Evolutionary conservation across 225 moss, liverwort and hornwort species (phyloP).

Genomic region (Straminergon stramineum): DNA sequence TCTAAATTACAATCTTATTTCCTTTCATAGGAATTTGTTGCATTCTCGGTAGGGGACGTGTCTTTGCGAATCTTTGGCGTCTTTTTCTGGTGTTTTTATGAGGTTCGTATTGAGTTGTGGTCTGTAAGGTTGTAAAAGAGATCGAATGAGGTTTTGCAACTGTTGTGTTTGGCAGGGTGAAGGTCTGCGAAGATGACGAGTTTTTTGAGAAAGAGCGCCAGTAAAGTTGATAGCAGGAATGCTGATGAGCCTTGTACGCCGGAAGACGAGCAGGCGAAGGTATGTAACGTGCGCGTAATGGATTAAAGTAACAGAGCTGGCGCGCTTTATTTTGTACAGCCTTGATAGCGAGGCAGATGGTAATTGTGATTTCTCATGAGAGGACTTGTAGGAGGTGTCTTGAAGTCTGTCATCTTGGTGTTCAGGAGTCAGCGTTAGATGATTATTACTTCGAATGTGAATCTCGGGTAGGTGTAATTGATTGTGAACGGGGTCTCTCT

Average conservation of each 20-base stretch:
- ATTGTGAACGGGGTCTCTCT: not conserved
- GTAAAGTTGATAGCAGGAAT: slow-evolving; percentile 25
- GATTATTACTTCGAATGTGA: no score
- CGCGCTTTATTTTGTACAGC: not conserved
- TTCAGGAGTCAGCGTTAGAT: not conserved
- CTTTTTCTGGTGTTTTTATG: not conserved
- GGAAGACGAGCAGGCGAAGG: slow-evolving; percentile 37
- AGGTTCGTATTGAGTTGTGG: no score
- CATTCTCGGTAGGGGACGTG: not conserved
- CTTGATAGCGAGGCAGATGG: not conserved
- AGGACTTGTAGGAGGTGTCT: not conserved
- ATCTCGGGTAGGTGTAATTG: not conserved
- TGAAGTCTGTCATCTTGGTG: not conserved
- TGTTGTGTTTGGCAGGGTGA: not conserved
- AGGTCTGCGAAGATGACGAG: slow-evolving; percentile 17
- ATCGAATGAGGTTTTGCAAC: not conserved
- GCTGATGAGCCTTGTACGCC: slow-evolving; percentile 25
- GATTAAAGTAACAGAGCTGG: not conserved
- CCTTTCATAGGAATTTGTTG: no score
- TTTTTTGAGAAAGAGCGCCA: slow-evolving; percentile 28
- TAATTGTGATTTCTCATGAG: not conserved
- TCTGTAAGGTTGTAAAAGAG: not conserved
- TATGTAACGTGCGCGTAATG: not conserved
- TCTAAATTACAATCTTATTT: not conserved
- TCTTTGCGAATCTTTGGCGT: not conserved